Evolutionary conservation across 2,329 filamentous ascomycete genomes (phyloP).

Genomic region (Beauveria asiatica): DNA sequence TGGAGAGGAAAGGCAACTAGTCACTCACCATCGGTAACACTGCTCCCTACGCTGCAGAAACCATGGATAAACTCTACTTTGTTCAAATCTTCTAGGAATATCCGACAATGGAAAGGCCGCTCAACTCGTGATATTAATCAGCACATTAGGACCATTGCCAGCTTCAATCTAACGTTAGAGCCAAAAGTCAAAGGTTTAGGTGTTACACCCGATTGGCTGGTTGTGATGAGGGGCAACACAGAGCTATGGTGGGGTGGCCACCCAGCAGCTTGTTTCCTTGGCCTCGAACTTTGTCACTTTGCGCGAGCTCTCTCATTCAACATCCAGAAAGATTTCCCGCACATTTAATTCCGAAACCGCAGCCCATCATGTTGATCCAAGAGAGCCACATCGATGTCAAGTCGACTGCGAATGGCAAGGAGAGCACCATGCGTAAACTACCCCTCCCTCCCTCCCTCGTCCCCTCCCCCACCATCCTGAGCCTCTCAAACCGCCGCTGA

Average conservation of each 20-base stretch:
- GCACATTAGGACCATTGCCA: too few species aligned
- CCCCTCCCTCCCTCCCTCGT: not conserved
- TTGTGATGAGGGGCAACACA: not conserved
- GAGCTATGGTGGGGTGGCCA: not conserved
- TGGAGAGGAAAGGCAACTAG: not conserved
- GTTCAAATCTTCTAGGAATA: not conserved
- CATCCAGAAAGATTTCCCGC: too few species aligned
- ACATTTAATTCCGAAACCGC: not conserved
- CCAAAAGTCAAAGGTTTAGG: not conserved
- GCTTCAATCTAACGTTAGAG: too few species aligned
- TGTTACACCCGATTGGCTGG: not conserved
- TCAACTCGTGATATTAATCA: too few species aligned
- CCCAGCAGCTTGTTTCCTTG: not conserved
- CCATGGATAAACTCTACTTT: not conserved
- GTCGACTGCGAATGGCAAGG: slow-evolving; percentile 43
- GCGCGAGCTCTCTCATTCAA: not conserved
- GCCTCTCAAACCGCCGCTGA: not conserved
- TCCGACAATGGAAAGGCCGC: too few species aligned
- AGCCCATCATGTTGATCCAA: slow-evolving; percentile 40
- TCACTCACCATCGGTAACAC: not conserved
- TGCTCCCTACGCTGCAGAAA: not conserved
- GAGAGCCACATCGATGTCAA: slow-evolving; percentile 44
- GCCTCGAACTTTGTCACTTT: not conserved
- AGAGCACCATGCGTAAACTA: slow-evolving; percentile 42
- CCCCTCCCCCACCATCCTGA: slow-evolving; percentile 9